phyloP scores from a whole-genome alignment of 495 filamentous ascomycete genomes.

The Glarea lozoyensis region DNA sequence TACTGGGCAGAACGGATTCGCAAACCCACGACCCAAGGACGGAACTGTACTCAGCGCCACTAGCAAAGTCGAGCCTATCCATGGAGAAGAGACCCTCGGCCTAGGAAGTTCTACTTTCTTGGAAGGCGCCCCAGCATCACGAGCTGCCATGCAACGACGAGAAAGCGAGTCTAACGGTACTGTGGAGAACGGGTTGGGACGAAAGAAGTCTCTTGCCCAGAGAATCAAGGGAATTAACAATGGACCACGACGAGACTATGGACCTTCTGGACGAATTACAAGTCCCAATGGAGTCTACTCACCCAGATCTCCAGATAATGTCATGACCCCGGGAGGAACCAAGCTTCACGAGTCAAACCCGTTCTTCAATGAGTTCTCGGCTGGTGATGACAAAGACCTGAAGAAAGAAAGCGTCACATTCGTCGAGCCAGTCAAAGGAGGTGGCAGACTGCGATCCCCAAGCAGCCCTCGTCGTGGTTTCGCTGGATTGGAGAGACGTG shows the following conservation, averaged over 20 bases:
- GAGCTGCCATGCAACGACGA: conserved; percentile 69
- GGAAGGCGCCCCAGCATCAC: conserved; percentile 85
- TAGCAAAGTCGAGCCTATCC: conserved; percentile 55
- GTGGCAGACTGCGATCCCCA: conserved; percentile 35
- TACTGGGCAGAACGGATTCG: conserved; percentile 19
- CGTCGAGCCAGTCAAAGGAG: conserved; percentile 38
- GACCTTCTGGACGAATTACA: conserved; percentile 41
- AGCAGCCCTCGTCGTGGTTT: conserved; percentile 48
- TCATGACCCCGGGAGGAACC: conserved; percentile 28
- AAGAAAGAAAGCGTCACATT: conserved; percentile 54
- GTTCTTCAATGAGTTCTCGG: conserved; percentile 79
- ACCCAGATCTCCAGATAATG: conserved; percentile 30
- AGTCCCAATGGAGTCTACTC: conserved; percentile 37
- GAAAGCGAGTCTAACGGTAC: conserved; percentile 49
- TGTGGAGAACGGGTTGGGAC: conserved; percentile 55
- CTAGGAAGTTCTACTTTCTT: conserved; percentile 93
- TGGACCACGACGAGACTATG: conserved; percentile 39
- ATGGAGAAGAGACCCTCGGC: conserved; percentile 76
- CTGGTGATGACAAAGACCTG: conserved; percentile 45
- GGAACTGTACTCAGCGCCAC: conserved; percentile 40
- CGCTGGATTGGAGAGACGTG: conserved; percentile 53
- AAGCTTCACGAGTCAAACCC: conserved; percentile 55
- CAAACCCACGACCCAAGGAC: conserved; percentile 29
- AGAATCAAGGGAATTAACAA: conserved; percentile 64
- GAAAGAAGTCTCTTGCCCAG: conserved; percentile 92